Conservation (phyloP, 164 flowering plant genomes). For the Santalum album region DNA sequence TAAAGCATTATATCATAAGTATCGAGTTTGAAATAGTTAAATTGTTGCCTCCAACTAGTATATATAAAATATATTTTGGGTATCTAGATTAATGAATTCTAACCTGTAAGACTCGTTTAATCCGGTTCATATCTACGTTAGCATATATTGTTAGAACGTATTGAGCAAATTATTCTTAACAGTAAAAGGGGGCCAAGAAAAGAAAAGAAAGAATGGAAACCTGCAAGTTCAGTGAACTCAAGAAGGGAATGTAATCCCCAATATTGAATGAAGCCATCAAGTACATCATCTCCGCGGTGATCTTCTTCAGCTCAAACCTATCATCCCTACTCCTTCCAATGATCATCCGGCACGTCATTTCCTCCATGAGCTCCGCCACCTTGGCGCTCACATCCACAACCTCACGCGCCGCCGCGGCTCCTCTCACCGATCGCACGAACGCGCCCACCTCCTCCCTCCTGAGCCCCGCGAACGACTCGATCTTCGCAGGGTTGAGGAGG, state of each 20-base stretch:
- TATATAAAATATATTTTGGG: no score
- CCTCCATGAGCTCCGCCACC: constrained; percentile 1
- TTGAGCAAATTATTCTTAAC: no score
- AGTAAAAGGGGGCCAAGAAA: background rate
- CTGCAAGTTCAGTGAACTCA: background rate
- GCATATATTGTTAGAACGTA: no score
- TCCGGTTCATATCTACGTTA: no score
- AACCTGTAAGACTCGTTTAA: no score
- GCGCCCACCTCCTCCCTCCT: constrained; percentile 17
- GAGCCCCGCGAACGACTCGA: constrained; percentile 11
- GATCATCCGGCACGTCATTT: background rate
- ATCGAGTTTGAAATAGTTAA: no score
- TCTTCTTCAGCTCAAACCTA: no score
- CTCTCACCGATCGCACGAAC: constrained; percentile 1
- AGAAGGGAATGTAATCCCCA: no score
- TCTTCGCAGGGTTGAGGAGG: constrained; percentile 12
- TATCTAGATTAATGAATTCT: no score
- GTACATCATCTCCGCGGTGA: no score
- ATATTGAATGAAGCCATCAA: background rate
- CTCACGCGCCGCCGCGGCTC: background rate
- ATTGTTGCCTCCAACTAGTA: no score
- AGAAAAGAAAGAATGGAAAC: background rate
- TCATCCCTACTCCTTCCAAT: background rate
- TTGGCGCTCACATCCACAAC: background rate
- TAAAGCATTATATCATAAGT: no score